These are phyloP conservation scores for Amauroascus verrucosus DNA, from an alignment of 2,329 filamentous ascomycete genomes.

Conservation along the genomic window DNA sequence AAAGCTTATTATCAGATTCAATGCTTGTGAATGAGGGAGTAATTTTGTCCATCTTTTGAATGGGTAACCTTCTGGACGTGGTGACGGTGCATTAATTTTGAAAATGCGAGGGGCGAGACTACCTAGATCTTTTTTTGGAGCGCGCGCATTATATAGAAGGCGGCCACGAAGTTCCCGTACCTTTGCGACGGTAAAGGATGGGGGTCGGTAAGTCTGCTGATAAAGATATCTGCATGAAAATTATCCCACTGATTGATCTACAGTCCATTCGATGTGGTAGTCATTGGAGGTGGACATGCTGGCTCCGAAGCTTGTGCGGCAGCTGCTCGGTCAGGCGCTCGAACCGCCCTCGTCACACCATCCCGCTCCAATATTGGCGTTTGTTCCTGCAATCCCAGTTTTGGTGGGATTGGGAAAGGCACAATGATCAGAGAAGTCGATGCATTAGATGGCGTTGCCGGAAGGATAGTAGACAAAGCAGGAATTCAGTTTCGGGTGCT, in stretches of 20 bases:
- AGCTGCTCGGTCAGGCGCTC: slow-evolving; percentile 76
- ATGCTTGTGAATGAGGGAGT: background rate
- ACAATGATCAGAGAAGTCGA: slow-evolving; percentile 94
- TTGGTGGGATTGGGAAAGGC: slow-evolving; percentile 97
- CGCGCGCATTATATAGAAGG: slow-evolving; percentile 18
- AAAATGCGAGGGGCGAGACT: background rate
- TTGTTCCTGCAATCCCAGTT: slow-evolving; percentile 93
- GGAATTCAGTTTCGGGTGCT: slow-evolving; percentile 88
- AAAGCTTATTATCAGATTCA: background rate
- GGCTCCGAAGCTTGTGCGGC: slow-evolving; percentile 89
- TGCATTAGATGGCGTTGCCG: slow-evolving; percentile 81
- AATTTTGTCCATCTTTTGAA: background rate
- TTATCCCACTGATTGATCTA: slow-evolving; percentile 4
- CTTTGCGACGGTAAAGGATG: slow-evolving; percentile 33
- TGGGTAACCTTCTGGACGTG: background rate
- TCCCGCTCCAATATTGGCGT: slow-evolving; percentile 80
- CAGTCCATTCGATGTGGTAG: slow-evolving; percentile 78
- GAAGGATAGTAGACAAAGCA: slow-evolving; percentile 81
- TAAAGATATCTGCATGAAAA: background rate
- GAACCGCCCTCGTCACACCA: slow-evolving; percentile 82
- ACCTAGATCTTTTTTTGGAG: background rate
- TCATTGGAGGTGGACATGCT: slow-evolving; percentile 92
- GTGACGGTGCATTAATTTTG: background rate
- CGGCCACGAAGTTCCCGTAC: slow-evolving; percentile 21
- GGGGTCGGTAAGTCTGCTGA: slow-evolving; percentile 25